phyloP scores from a whole-genome alignment of 306 rosid genomes.

The Castanea sativa region DNA sequence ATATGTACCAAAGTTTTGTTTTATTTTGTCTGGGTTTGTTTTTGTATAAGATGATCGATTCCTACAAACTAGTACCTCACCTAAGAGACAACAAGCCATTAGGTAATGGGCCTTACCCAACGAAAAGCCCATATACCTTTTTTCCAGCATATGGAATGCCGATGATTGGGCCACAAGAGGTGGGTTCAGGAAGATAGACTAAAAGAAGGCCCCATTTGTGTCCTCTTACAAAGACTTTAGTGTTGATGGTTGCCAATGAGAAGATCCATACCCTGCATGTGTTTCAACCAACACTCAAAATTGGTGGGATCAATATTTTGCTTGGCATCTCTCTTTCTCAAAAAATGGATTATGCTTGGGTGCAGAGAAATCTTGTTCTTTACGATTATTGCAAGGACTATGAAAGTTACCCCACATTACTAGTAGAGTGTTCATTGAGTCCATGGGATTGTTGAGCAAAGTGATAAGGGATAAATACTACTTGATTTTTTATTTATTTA shows the following conservation, averaged over 20 bases:
- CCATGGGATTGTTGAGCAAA: slow-evolving; percentile 56
- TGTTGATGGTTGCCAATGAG: slow-evolving; percentile 86
- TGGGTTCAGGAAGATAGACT: slow-evolving; percentile 88
- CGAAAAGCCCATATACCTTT: slow-evolving; percentile 89
- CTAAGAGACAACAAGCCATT: too few relatives aligned
- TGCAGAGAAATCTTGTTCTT: slow-evolving; percentile 73
- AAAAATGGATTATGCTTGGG: slow-evolving; percentile 78
- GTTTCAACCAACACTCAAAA: slow-evolving; percentile 76
- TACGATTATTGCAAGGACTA: slow-evolving; percentile 80
- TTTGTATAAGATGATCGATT: too few relatives aligned
- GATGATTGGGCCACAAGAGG: slow-evolving; percentile 98
- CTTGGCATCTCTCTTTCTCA: slow-evolving; percentile 82
- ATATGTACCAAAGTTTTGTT: too few relatives aligned
- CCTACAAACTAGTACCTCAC: too few relatives aligned
- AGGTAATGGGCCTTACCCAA: not conserved
- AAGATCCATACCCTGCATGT: slow-evolving; percentile 78
- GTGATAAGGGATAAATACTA: not conserved
- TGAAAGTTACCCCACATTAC: slow-evolving; percentile 53
- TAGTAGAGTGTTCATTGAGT: slow-evolving; percentile 72
- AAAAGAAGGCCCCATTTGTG: slow-evolving; percentile 73
- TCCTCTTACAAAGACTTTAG: slow-evolving; percentile 75
- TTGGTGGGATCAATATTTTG: slow-evolving; percentile 87
- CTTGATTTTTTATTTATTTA: not conserved
- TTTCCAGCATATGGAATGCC: slow-evolving; percentile 96
- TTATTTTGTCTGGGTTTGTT: too few relatives aligned